Base-by-base conservation (phyloP, 176 grass and related monocot species). In the Musa acuminata region DNA sequence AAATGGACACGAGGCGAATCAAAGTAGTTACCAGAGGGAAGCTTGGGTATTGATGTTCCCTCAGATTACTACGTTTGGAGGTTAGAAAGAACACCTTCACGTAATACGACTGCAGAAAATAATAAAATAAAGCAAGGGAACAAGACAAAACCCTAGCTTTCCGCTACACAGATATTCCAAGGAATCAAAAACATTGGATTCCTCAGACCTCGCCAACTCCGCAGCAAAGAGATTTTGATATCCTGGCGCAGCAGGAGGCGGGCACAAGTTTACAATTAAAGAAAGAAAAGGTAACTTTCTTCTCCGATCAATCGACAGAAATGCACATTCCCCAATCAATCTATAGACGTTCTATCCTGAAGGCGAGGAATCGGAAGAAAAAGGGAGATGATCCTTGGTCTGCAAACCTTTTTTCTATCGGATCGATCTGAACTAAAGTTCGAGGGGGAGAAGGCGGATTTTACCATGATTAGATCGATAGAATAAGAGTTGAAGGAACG, bases 161-260 rank as follows among this genome's bases (percentile, higher is more conserved):
- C 48, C 17, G 19, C 20, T 19, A 20, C 21, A n/a, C 21, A 20
- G 29, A 69, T 69, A 49, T 69, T 0, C 14, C 67, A 17, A 12
- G 35, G 67, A 49, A 51, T 70, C 16, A 2, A 19, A 70, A 70
- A 50, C 43, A 51, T 70, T 13, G 43, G 16, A 70, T 70, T 70
- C 67, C 67, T 21, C 48, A 2, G 67, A 70, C 67, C 8, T 70
- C 14, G 67, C 17, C 8, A 51, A 70, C 67, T 70, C 67, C 67
- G 67, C 13, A 43, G 16, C 1, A 48, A 8, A 43, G 29, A 68
- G 23, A 0, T 6, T 63, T 10, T 8, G 4, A 1, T 63, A 65
- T 65, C 26, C 23, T 65, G 11, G 27, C 26, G 62, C 8, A 19
- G 19, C 10, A 2, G 60, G 19, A 22, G n/a, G 5, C 21, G 29